phyloP scores from a whole-genome alignment of 192 early-diverging fungal species.

The Mortierella antarctica region DNA sequence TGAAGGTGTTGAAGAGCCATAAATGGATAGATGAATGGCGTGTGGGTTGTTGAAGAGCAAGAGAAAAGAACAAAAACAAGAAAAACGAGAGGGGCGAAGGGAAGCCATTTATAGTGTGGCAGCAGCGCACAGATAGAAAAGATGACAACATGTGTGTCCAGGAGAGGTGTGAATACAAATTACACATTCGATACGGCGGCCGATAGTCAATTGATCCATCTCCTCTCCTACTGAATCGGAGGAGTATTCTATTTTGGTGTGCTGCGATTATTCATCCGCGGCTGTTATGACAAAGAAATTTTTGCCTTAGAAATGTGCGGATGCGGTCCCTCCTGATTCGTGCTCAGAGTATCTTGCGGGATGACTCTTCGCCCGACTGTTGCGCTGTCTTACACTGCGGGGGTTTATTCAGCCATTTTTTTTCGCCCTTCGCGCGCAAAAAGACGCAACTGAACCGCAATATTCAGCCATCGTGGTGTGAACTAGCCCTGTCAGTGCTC shows the following conservation, averaged over 20 bases:
- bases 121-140: slow-evolving; percentile 11
- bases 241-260: too few species aligned
- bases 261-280: too few species aligned
- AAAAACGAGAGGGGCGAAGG: background rate
- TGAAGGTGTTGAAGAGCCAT: slow-evolving; percentile 18
- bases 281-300: too few species aligned
- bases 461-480: slow-evolving; percentile 2
- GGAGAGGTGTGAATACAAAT: background rate
- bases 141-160: slow-evolving; percentile 17
- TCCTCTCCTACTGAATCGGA: too few species aligned
- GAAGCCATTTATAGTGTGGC: slow-evolving; percentile 16
- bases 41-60: slow-evolving; percentile 9
- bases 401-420: background rate
- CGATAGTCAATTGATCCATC: background rate
- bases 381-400: background rate
- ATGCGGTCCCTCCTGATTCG: too few species aligned
- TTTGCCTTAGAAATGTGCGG: too few species aligned
- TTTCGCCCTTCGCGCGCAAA: background rate
- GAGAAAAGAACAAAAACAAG: slow-evolving; percentile 1
- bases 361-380: too few species aligned
- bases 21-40: background rate
- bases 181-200: background rate
- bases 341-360: too few species aligned
- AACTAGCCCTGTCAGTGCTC: background rate
- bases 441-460: slow-evolving; percentile 5